phyloP scores from a whole-genome alignment of 2,329 filamentous ascomycete species.

The Exophiala dermatitidis region DNA sequence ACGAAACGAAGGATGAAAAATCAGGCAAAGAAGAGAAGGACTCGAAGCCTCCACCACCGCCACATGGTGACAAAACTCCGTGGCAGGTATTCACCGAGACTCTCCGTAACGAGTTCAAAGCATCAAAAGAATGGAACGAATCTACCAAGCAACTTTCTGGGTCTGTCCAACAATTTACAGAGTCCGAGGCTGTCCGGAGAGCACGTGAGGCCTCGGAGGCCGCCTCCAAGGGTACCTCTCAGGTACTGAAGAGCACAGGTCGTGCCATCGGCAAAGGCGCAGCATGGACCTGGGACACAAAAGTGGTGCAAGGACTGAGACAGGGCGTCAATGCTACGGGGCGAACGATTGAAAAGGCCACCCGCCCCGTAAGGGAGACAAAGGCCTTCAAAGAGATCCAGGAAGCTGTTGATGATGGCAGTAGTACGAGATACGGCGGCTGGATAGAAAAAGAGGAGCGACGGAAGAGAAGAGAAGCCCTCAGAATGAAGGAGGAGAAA shows the following conservation, averaged over 20 bases:
- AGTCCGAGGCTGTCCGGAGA: constrained; percentile 82
- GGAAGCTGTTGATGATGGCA: constrained; percentile 93
- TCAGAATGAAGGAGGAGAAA: constrained; percentile 57
- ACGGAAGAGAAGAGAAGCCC: constrained; percentile 65
- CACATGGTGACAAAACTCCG: constrained; percentile 94
- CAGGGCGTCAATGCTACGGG: constrained; percentile 81
- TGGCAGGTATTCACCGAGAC: constrained; percentile 99
- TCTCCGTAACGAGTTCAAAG: constrained; percentile 87
- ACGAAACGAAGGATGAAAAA: constrained; percentile 38
- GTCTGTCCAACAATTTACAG: constrained; percentile 81
- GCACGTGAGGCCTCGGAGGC: constrained; percentile 81
- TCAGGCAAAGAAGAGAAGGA: constrained; percentile 41
- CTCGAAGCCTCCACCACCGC: constrained; percentile 67
- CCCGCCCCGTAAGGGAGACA: constrained; percentile 84
- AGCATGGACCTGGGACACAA: constrained; percentile 94
- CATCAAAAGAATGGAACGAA: constrained; percentile 98
- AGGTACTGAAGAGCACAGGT: constrained; percentile 77
- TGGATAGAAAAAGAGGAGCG: constrained; percentile 97
- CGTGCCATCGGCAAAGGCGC: constrained; percentile 83
- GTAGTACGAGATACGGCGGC: constrained; percentile 89
- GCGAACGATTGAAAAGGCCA: constrained; percentile 85
- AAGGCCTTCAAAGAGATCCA: constrained; percentile 91
- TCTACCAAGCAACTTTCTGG: constrained; percentile 90
- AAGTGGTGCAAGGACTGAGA: constrained; percentile 82
- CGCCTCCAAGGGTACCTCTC: constrained; percentile 74